A percentile compares a stretch with the other conserved stretches of the same genome.
Conservation (phyloP, 306 rosid species). For the Ormosia emarginata region DNA sequence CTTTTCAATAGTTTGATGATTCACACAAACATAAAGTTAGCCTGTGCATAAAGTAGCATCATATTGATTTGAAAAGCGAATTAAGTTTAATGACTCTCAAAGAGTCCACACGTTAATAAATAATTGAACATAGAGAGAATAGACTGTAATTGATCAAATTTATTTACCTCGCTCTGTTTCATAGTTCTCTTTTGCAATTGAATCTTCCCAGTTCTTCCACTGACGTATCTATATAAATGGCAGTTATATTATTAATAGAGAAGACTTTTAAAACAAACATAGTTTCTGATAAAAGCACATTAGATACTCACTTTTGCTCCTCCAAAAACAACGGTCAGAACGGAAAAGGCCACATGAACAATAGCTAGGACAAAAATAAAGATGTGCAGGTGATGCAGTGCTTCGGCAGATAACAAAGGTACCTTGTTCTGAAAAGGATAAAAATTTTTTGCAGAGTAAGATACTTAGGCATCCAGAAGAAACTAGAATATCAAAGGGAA, state of each 20-base stretch:
- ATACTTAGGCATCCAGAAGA: no score
- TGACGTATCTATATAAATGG: conserved; percentile 60
- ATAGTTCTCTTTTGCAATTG: conserved; percentile 43
- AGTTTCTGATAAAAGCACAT: not conserved
- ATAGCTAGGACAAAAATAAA: conserved; percentile 86
- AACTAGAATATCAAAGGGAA: no score
- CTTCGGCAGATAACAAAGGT: conserved; percentile 75
- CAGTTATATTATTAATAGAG: not conserved
- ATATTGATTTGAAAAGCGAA: not conserved
- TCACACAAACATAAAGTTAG: not conserved
- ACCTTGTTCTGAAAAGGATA: conserved; percentile 56
- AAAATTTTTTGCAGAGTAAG: no score
- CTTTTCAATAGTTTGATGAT: not conserved
- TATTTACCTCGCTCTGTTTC: conserved; percentile 39
- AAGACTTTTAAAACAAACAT: not conserved
- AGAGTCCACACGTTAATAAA: not conserved
- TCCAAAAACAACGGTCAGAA: conserved; percentile 77
- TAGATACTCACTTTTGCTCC: conserved; percentile 54
- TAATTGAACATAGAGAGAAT: not conserved
- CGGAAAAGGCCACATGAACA: conserved; percentile 78
- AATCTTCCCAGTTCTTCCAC: conserved; percentile 88
- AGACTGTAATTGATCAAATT: not conserved
- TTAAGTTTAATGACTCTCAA: not conserved
- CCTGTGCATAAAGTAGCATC: not conserved
- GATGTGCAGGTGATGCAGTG: conserved; percentile 84